Base-by-base conservation (phyloP, 1,139 yeast species). In the Candida frijolesensis region DNA sequence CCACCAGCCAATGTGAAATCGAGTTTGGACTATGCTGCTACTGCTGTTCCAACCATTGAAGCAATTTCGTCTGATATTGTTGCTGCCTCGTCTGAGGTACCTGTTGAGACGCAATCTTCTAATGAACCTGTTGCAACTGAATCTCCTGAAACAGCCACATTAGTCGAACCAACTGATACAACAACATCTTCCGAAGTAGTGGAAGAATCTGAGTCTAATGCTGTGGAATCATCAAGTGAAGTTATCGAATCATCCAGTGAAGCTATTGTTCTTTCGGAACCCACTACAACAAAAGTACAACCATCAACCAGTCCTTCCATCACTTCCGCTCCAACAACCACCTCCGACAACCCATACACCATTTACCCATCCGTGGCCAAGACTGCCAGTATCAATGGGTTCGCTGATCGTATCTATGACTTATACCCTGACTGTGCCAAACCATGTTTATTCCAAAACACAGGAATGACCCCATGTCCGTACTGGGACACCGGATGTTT, bases 401-500 rank as follows among this genome's bases (percentile, higher is more conserved):
- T 71, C 49, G 74, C 75, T 2, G 76, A 71, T 49, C 69, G 68
- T 15, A 64, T 71, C 46, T 60, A 61, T 53, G 60, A 51, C 29
- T 49, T 54, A 16, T 46, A 60, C 15, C 69, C 70, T n/a, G 43
- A 47, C 4, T 66, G 71, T 57, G 71, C 70, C 19, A 52, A 56
- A 37, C 51, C 55, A 18, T 65, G 70, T 55, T 18, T 40, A 4
- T 62, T 57, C 35, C 61, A 63, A 47, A 62, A 66, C 47, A 68
- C 74, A 30, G 66, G 69, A 4, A 56, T 59, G 39, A 65, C 72
- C 6, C 69, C 70, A 9, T 67, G 72, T 52, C 71, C 71, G 43
- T 67, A 69, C 57, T 69, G 74, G 73, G 74, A 70, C 51, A 66
- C 74, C 43, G 74, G 74, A 4, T 70, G 74, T 53, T 60, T 69